Base-by-base conservation (phyloP, 176 grass and related monocot genomes). In the Thalia dealbata region DNA sequence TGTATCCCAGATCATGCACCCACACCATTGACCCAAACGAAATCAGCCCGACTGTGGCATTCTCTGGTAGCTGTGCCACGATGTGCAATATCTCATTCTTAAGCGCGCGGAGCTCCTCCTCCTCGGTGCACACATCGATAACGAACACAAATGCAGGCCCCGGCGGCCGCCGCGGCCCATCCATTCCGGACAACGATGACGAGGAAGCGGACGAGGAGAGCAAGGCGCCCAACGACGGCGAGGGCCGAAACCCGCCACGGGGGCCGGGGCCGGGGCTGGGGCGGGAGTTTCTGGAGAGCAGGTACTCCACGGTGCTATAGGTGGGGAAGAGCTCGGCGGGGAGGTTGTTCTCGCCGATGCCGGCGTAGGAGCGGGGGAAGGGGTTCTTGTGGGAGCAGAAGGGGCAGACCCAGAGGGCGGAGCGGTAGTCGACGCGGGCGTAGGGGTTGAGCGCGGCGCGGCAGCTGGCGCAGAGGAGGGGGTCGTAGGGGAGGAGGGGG, bases 271-370 rank as follows among this genome's bases (percentile, higher is more conserved):
- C 27, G 3, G 61, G 44, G 41, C 42, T 74, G 30, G 66, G 58
- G 50, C 68, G 69, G 15, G 89, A 73, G 73, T 92, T 90, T n/a
- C 78, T 30, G 18, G 90, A 76, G 11, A 88, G 81, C 22, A 81
- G 28, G 75, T 99, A 99, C 85, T 99, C 95, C 23, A 99, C 90
- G 71, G 87, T 86, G 79, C 85, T 90, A 73, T 99, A 89, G n/a
- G 90, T 95, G 51, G 95, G 95, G 85, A 99, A 99, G 19, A 99
- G 87, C 83, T 99, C 95, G 18, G 95, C 95, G 0, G 95, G 95
- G 44, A 99, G 88, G 45, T 86, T 87, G 50, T 86, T 78, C 50
- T 86, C 84, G 8, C 87, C 90, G 61, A 89, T 85, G 21, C 83
- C 81, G 38, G 88, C 78, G 61, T 43, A 87, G 29, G 76, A 67